These are phyloP conservation scores for Quercus berberidifolia DNA, from an alignment of 306 rosid genomes.

Conservation along the genomic window DNA sequence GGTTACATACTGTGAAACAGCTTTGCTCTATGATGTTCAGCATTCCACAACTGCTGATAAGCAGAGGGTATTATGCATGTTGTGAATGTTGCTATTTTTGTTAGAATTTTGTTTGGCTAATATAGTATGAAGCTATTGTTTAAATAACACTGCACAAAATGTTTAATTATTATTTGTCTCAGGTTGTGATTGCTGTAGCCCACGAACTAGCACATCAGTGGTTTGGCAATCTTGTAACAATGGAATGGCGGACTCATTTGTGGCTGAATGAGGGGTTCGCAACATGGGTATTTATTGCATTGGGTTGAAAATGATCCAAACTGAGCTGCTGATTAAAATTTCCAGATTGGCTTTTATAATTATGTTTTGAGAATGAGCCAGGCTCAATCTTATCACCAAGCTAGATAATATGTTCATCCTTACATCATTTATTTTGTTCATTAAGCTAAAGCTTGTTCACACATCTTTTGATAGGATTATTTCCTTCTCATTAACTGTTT, in stretches of 20 bases:
- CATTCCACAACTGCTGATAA: conserved; percentile 84
- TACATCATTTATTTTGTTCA: too few species aligned
- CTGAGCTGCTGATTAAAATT: too few species aligned
- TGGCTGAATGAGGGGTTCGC: conserved; percentile 99
- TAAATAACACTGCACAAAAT: conserved; percentile 11
- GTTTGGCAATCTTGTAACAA: conserved; percentile 98
- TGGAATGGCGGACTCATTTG: conserved; percentile 99
- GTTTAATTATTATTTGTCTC: conserved; percentile 22
- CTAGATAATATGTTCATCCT: too few species aligned
- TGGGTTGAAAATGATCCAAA: conserved; percentile 51
- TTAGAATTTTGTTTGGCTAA: conserved; percentile 8
- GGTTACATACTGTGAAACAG: conserved; percentile 87
- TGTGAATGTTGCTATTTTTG: conserved; percentile 15
- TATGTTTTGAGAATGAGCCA: too few species aligned
- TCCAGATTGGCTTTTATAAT: too few species aligned
- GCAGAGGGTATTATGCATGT: conserved; percentile 62
- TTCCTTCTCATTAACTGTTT: too few species aligned
- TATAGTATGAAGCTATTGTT: conserved; percentile 30
- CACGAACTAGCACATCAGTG: conserved; percentile 98
- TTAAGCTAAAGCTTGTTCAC: too few species aligned
- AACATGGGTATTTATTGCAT: conserved; percentile 79
- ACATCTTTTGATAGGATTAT: too few species aligned
- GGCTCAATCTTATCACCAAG: too few species aligned
- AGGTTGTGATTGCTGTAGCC: conserved; percentile 88
- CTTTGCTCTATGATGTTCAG: conserved; percentile 84